These are phyloP conservation scores for Xylariaceae sp. DNA, from an alignment of 2,329 filamentous ascomycete species.

Conservation along the genomic window DNA sequence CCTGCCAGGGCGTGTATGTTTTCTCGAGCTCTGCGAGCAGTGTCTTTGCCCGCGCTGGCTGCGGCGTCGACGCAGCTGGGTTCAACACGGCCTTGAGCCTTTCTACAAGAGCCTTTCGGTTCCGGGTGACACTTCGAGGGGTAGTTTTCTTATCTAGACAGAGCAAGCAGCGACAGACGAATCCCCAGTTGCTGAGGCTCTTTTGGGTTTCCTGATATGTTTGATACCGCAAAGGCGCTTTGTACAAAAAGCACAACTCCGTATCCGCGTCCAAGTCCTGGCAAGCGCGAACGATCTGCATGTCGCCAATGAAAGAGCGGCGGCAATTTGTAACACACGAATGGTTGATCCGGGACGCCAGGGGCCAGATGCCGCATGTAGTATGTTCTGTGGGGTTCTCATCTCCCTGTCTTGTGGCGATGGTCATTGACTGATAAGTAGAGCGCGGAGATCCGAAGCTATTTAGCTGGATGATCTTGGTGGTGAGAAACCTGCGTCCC, in stretches of 20 bases:
- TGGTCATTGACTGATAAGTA: constrained; percentile 6
- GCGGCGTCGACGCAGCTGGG: background rate
- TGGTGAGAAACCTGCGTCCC: constrained; percentile 38
- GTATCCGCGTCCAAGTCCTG: constrained; percentile 36
- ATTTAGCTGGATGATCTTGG: constrained; percentile 39
- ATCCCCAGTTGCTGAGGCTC: constrained; percentile 33
- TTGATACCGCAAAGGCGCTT: constrained; percentile 11
- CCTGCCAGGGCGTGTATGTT: constrained; percentile 14
- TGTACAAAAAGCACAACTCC: constrained; percentile 42
- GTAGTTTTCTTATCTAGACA: constrained; percentile 29
- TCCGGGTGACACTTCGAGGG: constrained; percentile 3
- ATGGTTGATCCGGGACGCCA: constrained; percentile 49
- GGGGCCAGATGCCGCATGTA: constrained; percentile 42
- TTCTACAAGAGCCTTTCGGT: constrained; percentile 10
- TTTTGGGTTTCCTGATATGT: constrained; percentile 28
- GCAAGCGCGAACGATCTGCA: constrained; percentile 46
- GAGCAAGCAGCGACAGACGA: constrained; percentile 36
- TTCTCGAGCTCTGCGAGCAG: constrained; percentile 17
- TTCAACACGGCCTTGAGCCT: constrained; percentile 3
- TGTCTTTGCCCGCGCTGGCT: constrained; percentile 4
- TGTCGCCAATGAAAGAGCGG: constrained; percentile 50
- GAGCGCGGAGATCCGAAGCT: constrained; percentile 32
- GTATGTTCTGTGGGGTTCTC: constrained; percentile 4
- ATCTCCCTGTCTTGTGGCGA: background rate
- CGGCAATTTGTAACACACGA: constrained; percentile 42